A percentile compares a stretch with the other conserved stretches of the same genome.
These are phyloP conservation scores for Antitrichia curtipendula DNA, from an alignment of 225 moss, liverwort and hornwort genomes.

Conservation along the genomic window DNA sequence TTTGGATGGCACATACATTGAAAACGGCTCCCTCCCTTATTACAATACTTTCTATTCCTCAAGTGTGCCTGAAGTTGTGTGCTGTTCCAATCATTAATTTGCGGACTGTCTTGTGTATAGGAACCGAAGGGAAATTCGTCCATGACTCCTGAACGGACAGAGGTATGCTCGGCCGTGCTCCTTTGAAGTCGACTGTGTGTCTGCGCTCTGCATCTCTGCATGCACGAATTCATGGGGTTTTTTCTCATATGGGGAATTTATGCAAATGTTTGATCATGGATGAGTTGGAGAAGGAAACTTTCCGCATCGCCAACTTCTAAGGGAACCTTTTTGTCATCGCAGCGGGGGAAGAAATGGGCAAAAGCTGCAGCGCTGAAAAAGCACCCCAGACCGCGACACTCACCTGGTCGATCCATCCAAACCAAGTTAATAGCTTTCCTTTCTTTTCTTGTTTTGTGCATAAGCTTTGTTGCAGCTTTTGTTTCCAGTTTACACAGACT, in stretches of 20 bases:
- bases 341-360: conserved; percentile 1
- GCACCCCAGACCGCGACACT: neutral
- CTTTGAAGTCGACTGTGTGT: neutral
- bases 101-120: neutral
- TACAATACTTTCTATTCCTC: neutral
- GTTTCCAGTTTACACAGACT: neutral
- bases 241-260: neutral
- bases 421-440: neutral
- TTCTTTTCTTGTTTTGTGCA: neutral
- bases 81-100: neutral
- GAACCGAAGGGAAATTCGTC: neutral
- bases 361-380: neutral
- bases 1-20: neutral
- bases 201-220: neutral
- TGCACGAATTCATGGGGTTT: neutral
- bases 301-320: neutral
- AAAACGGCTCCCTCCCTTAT: neutral
- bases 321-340: neutral
- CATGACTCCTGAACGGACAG: neutral
- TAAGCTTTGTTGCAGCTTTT: neutral
- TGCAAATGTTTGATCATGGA: neutral
- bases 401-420: neutral
- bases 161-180: neutral
- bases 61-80: neutral
- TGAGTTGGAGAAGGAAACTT: neutral